phyloP scores from a whole-genome alignment of 2,329 filamentous ascomycete genomes.

The Stemphylium beticola region DNA sequence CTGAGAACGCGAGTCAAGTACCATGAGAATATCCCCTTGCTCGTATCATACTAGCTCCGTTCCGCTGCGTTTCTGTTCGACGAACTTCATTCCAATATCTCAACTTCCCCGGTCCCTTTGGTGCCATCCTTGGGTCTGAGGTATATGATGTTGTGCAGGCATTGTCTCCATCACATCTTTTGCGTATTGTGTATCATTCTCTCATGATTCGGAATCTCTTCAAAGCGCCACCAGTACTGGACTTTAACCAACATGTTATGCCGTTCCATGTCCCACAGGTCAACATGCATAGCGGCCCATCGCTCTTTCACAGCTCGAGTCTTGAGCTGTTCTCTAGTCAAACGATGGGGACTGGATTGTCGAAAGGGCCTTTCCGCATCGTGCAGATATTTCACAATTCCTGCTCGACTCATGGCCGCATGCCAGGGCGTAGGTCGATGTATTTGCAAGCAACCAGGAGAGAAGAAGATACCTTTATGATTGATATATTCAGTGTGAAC shows the following conservation, averaged over 20 bases:
- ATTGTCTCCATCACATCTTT: conserved; percentile 19
- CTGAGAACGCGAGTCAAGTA: conserved; percentile 1
- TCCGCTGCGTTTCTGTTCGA: too few relatives aligned
- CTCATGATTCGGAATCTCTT: conserved; percentile 6
- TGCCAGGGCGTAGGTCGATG: conserved; percentile 18
- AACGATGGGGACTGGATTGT: neutral
- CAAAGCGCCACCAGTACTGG: conserved; percentile 23
- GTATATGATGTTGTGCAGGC: conserved; percentile 25
- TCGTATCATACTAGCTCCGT: neutral
- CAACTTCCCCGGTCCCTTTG: neutral
- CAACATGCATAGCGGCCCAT: conserved; percentile 23
- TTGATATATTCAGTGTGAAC: neutral
- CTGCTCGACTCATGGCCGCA: conserved; percentile 12
- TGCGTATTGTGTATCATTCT: neutral
- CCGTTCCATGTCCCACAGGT: conserved; percentile 14
- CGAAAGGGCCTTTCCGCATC: conserved; percentile 6
- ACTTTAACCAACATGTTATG: conserved; percentile 18
- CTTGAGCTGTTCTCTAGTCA: conserved; percentile 1
- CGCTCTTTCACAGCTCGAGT: conserved; percentile 5
- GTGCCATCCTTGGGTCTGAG: conserved; percentile 17
- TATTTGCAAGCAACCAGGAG: conserved; percentile 19
- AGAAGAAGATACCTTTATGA: conserved; percentile 18
- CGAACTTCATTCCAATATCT: neutral
- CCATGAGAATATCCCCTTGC: neutral
- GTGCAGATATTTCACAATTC: conserved; percentile 18